These are phyloP conservation scores for Pseudopithomyces chartarum DNA, from an alignment of 2,329 filamentous ascomycete genomes.

Conservation along the genomic window DNA sequence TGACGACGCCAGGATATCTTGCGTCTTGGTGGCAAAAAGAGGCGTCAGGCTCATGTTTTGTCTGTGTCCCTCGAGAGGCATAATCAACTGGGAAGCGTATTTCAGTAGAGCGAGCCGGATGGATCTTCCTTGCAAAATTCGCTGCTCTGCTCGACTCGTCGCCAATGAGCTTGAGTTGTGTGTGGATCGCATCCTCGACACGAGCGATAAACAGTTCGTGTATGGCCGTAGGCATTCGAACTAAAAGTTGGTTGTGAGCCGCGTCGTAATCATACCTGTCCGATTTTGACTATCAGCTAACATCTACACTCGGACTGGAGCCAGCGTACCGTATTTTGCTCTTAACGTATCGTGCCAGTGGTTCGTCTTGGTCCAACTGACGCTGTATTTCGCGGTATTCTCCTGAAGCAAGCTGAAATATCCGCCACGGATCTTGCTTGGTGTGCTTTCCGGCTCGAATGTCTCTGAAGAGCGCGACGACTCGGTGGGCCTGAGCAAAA, in stretches of 20 bases:
- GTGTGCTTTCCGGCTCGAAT: not conserved
- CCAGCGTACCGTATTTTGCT: not conserved
- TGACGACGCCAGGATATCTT: slow-evolving; percentile 27
- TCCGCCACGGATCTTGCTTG: not conserved
- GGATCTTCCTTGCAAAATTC: slow-evolving; percentile 18
- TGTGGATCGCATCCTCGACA: slow-evolving; percentile 15
- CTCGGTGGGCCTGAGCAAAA: not conserved
- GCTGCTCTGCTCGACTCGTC: slow-evolving; percentile 11
- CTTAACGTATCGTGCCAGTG: not conserved
- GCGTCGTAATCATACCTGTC: not conserved
- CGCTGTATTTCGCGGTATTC: not conserved
- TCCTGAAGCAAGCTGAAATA: not conserved
- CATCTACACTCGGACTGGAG: not conserved
- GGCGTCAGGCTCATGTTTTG: slow-evolving; percentile 27
- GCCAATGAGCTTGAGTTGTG: slow-evolving; percentile 18
- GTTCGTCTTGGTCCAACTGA: not conserved
- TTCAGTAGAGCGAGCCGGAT: slow-evolving; percentile 13
- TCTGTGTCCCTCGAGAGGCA: slow-evolving; percentile 12
- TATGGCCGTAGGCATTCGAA: not conserved
- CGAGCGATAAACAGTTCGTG: not conserved
- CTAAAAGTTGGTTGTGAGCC: not conserved
- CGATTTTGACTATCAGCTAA: not conserved
- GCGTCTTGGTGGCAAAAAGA: slow-evolving; percentile 27
- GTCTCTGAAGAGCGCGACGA: not conserved
- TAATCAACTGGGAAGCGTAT: slow-evolving; percentile 12